Percentiles rank a stretch among this genome's conserved stretches.
phyloP scores from a whole-genome alignment of 106 monocot species.

The Alisma plantagoaquatica region DNA sequence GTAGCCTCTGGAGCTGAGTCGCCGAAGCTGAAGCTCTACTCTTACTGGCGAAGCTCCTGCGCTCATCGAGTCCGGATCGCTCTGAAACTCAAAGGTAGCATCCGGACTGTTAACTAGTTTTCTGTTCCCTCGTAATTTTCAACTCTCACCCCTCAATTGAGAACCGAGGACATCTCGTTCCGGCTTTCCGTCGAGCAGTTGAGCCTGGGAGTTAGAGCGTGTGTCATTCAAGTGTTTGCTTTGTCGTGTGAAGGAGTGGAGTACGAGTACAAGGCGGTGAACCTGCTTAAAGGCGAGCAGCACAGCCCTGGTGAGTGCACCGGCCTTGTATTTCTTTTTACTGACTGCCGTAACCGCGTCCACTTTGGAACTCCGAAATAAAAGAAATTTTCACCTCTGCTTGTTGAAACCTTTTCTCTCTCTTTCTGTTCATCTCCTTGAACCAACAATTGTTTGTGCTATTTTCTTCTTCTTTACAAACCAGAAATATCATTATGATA shows the following conservation, averaged over 20 bases:
- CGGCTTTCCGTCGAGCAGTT: too few relatives aligned
- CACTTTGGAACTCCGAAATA: too few relatives aligned
- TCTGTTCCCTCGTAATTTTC: background rate
- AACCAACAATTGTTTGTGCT: too few relatives aligned
- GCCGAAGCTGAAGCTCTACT: conserved; percentile 54
- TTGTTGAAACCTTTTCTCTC: too few relatives aligned
- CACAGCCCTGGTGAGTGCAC: conserved; percentile 34
- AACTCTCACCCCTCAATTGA: background rate
- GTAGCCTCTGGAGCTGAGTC: too few relatives aligned
- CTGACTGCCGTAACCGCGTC: too few relatives aligned
- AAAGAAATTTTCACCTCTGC: too few relatives aligned
- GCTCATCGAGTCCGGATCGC: conserved; percentile 59
- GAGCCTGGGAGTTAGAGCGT: background rate
- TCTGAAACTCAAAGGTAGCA: conserved; percentile 66
- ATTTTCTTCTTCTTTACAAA: too few relatives aligned
- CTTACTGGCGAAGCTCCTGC: conserved; percentile 70
- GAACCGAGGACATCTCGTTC: background rate
- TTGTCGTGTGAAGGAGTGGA: conserved; percentile 39
- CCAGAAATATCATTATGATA: too few relatives aligned
- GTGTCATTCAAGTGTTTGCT: background rate
- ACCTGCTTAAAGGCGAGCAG: conserved; percentile 66
- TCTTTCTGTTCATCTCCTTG: too few relatives aligned
- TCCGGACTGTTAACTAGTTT: background rate
- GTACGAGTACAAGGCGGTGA: conserved; percentile 76
- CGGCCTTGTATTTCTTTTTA: too few relatives aligned